Evolutionary conservation across 1,139 yeast species (phyloP), one percentile per base, ranked within the genome.

Genomic region (Blastobotrys illinoisensis): DNA sequence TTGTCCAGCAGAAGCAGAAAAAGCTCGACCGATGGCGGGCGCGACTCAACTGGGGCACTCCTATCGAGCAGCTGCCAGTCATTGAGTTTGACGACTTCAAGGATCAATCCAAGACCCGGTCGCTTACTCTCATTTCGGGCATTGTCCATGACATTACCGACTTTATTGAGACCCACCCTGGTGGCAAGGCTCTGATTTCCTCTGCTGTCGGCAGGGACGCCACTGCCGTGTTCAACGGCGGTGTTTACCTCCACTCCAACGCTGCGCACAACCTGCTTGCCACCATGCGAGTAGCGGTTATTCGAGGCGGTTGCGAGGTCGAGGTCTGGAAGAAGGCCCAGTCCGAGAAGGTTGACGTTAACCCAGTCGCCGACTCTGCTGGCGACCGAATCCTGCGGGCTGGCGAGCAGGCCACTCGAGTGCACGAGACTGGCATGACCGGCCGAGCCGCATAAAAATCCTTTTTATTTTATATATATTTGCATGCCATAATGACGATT

Each of bases 211-310:
- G 98, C 68, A 91, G 89, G 74, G 99, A 93, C 72, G 97, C 97
- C 51, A 90, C 98, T 45, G 88, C 88, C 67, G 98, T 96, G 2
- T 93, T 93, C 80, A 90, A 90, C 71, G 99, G 99, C 67, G 98
- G 97, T 67, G 99, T 93, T 47, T 93, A 93, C 72, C 85, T 88
- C 53, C 99, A 93, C 74, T 88, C 97, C 48, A 93, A 91, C 68
- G 99, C 99, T 60, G 99, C 97, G 49, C 98, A 93, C 75, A 93
- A 93, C 75, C 76, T 93, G 72, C 82, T 93, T 69, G 95, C 97
- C 32, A 86, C 95, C 43, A 86, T 91, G 96, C 86, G 99, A 77
- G 88, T 93, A 24, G 98, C 97, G 26, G 95, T 93, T 50, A 85
- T 93, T 45, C 88, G 90, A 60, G 87, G 88, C n/a, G 88, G 90